Evolutionary conservation across 1,284 basidiomycete species (phyloP).

Genomic region (Calocybe gambosa): DNA sequence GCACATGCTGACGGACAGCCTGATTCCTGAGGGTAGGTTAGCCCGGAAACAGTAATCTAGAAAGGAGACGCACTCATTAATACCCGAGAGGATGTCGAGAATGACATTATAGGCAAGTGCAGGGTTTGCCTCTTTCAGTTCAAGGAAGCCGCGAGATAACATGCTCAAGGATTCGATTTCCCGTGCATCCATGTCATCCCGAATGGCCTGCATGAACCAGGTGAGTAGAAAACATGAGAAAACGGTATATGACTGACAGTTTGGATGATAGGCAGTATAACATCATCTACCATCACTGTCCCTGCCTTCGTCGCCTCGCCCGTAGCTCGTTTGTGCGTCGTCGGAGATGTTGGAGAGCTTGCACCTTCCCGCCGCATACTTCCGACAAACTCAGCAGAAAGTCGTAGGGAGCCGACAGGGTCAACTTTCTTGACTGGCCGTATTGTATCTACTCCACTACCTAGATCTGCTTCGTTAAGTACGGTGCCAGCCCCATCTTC

Average conservation of each 20-base stretch:
- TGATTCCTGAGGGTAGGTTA: slow-evolving; percentile 45
- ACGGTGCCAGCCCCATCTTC: slow-evolving; percentile 66
- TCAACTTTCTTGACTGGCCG: slow-evolving; percentile 91
- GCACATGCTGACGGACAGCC: slow-evolving; percentile 72
- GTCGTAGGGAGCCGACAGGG: slow-evolving; percentile 64
- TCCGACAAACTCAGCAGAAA: slow-evolving; percentile 80
- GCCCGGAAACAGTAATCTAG: slow-evolving; percentile 1
- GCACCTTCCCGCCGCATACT: slow-evolving; percentile 51
- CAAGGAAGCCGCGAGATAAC: slow-evolving; percentile 83
- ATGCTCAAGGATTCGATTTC: slow-evolving; percentile 88
- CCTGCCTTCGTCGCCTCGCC: slow-evolving; percentile 67
- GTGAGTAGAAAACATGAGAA: not conserved
- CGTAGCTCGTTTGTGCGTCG: slow-evolving; percentile 37
- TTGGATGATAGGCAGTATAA: slow-evolving; percentile 72
- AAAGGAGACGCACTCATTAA: slow-evolving; percentile 70
- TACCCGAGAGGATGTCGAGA: slow-evolving; percentile 83
- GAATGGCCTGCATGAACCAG: slow-evolving; percentile 50
- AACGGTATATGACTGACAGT: slow-evolving; percentile 37
- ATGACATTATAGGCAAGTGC: slow-evolving; percentile 82
- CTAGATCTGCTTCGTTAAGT: slow-evolving; percentile 74
- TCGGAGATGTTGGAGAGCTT: slow-evolving; percentile 43
- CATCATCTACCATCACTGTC: slow-evolving; percentile 68
- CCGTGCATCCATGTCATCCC: slow-evolving; percentile 79
- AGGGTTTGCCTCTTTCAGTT: slow-evolving; percentile 77
- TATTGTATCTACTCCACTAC: slow-evolving; percentile 82